Evolutionary conservation across 2,329 filamentous ascomycete genomes (phyloP), one percentile per base, ranked within the genome.

Genomic region (Microsporum canis): DNA sequence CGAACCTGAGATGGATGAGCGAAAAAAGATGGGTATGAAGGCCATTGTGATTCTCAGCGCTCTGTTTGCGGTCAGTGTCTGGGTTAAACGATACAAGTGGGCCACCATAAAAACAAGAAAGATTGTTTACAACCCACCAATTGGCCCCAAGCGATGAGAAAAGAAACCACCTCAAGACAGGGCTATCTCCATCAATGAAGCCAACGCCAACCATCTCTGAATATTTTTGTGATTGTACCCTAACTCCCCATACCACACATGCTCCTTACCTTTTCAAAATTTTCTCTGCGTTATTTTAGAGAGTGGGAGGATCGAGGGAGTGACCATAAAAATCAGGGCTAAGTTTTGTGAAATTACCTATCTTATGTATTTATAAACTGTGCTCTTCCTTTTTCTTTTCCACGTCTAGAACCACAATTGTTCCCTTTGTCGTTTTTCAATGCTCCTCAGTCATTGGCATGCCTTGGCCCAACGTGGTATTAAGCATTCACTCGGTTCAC

Each of bases 61-160:
- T 64, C 81, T 99, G 65, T 88, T 90, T 73, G 90, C 89, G 61
- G 72, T 97, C 71, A 95, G 88, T 76, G 85, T 99, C 70, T 99
- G 91, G 91, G 88, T 97, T 67, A 99, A 99, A 88, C 87, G 91
- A 80, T 99, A 99, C 87, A 99, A 97, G 86, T 99, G 94, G 94
- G 83, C 91, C 63, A 86, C 88, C 71, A 80, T 99, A 77, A 99
- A 99, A 88, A 88, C 91, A 70, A 87, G 94, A 73, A 96, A 97
- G 87, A 80, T 97, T 70, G 82, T 85, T 69, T 96, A 95, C 80
- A 88, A 86, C 74, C 89, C 90, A 65, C 90, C 90, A 34, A 70
- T 74, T 61, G 68, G 70, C 65, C 71, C 71, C 63, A 72, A 59
- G 49, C 55, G 58, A 63, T 61, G 56, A 57, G 43, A 14, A n/a